Conservation (phyloP, 192 early-diverging fungal genomes). For the Backusella macrospora region DNA sequence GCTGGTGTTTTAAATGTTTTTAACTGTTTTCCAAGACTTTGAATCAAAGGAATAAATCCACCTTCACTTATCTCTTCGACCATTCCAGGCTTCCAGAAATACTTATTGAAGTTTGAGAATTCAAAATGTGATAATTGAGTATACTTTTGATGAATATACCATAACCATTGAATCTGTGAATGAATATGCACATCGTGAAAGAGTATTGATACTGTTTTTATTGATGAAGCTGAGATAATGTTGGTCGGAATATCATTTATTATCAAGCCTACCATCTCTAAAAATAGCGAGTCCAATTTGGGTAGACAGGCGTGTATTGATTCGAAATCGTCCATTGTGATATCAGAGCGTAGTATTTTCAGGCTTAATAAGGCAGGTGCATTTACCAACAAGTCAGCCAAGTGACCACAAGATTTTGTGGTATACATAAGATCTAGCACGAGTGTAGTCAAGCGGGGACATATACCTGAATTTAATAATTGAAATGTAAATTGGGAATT, state of each 20-base stretch:
- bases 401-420: neutral
- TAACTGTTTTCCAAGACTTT: neutral
- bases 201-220: neutral
- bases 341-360: slow-evolving; percentile 9
- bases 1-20: slow-evolving; percentile 6
- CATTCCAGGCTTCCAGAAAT: neutral
- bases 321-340: slow-evolving; percentile 10
- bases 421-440: neutral
- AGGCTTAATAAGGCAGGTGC: slow-evolving; percentile 7
- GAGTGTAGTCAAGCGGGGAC: neutral
- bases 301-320: neutral
- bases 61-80: neutral
- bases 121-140: slow-evolving; percentile 2
- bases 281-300: neutral
- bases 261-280: neutral
- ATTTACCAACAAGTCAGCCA: slow-evolving; percentile 5
- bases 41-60: neutral
- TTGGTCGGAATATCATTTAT: neutral
- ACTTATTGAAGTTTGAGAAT: slow-evolving; percentile 1
- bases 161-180: slow-evolving; percentile 9
- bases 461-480: neutral
- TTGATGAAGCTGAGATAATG: neutral
- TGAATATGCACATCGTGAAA: neutral
- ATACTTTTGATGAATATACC: slow-evolving; percentile 9
- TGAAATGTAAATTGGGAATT: slow-evolving; percentile 10